Evolutionary conservation across 106 monocot species (phyloP).

Genomic region (Iris macrosiphon): DNA sequence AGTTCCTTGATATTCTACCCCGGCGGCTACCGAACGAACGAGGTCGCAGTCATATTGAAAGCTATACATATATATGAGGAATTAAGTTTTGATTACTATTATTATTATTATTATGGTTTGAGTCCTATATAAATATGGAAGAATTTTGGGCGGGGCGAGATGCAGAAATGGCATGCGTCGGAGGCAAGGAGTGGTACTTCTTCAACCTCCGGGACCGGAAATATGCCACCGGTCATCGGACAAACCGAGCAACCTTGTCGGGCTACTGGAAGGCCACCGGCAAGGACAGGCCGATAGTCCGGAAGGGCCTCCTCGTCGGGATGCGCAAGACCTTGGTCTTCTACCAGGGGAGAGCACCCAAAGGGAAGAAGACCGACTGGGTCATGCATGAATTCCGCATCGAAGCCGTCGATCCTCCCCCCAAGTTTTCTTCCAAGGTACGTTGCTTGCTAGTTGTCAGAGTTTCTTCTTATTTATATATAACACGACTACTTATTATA

Average conservation of each 20-base stretch:
- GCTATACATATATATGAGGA: too few relatives aligned
- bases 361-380: constrained; percentile 88
- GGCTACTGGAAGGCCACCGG: constrained; percentile 95
- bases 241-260: constrained; percentile 60
- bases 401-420: constrained; percentile 8
- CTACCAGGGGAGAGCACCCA: constrained; percentile 83
- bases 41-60: too few relatives aligned
- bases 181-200: constrained; percentile 68
- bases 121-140: too few relatives aligned
- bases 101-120: too few relatives aligned
- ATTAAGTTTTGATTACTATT: too few relatives aligned
- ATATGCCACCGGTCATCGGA: constrained; percentile 60
- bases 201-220: constrained; percentile 52
- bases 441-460: not conserved
- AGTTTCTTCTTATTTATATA: not conserved
- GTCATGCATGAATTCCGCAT: constrained; percentile 90
- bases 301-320: constrained; percentile 30
- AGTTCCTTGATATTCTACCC: too few relatives aligned
- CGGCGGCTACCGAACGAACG: too few relatives aligned
- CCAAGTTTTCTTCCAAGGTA: constrained; percentile 15
- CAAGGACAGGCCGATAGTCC: constrained; percentile 37
- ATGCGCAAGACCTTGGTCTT: constrained; percentile 93
- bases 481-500: not conserved
- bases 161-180: constrained; percentile 45
- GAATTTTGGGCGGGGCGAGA: too few relatives aligned